These are phyloP conservation scores for Chenopodium suecicum DNA, from an alignment of 148 eudicot species.

Conservation along the genomic window DNA sequence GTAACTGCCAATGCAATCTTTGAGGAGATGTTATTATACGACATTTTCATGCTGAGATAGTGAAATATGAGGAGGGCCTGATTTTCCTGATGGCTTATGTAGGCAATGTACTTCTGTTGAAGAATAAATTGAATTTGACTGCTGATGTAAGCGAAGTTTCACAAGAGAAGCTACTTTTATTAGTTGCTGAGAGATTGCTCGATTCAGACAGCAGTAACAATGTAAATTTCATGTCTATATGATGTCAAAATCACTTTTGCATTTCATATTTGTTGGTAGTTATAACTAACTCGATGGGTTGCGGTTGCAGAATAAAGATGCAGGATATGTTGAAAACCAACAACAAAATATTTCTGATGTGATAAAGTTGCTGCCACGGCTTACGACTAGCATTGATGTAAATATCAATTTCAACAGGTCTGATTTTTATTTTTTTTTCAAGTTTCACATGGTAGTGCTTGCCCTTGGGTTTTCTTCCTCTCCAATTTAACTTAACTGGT, in stretches of 20 bases:
- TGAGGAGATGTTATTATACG: not conserved
- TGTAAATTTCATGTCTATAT: slow-evolving; percentile 41
- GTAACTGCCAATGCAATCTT: not conserved
- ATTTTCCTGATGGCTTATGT: slow-evolving; percentile 3
- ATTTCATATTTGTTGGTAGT: slow-evolving; percentile 1
- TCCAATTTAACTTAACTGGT: not conserved
- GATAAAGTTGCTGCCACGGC: slow-evolving; percentile 92
- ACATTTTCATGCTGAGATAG: too few species aligned
- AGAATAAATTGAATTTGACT: slow-evolving; percentile 69
- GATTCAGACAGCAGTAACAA: slow-evolving; percentile 76
- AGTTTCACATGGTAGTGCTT: not conserved
- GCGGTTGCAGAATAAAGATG: slow-evolving; percentile 77
- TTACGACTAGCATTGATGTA: slow-evolving; percentile 95
- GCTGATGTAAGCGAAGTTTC: slow-evolving; percentile 75
- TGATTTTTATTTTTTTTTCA: slow-evolving; percentile 7
- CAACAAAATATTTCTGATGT: slow-evolving; percentile 90
- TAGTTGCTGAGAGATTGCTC: slow-evolving; percentile 83
- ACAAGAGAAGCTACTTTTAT: slow-evolving; percentile 86
- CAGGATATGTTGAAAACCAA: slow-evolving; percentile 77
- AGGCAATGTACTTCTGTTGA: slow-evolving; percentile 87
- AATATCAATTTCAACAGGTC: slow-evolving; percentile 85
- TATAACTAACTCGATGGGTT: slow-evolving; percentile 28
- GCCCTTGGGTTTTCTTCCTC: not conserved
- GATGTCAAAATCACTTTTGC: not conserved
- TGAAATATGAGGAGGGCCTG: too few species aligned